Evolutionary conservation across 176 grass and related monocot genomes (phyloP).

Genomic region (Eleusine coracana): DNA sequence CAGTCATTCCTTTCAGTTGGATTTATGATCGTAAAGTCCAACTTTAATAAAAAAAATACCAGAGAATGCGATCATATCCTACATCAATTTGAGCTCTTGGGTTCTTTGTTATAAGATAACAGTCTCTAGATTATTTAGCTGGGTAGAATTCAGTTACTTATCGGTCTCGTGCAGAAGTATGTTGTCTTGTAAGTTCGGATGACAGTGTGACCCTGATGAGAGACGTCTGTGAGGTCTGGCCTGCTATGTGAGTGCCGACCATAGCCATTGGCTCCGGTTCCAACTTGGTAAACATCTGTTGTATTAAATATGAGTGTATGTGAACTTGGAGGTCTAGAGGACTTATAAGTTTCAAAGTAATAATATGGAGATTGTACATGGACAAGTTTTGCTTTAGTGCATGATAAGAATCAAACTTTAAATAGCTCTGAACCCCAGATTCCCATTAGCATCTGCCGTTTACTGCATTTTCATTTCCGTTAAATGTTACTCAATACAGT

Average conservation of each 20-base stretch:
- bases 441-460: not conserved
- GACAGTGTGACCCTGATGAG: constrained; percentile 30
- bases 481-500: not conserved
- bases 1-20: constrained; percentile 65
- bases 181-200: constrained; percentile 38
- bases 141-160: constrained; percentile 38
- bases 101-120: constrained; percentile 38
- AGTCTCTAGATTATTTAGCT: constrained; percentile 46
- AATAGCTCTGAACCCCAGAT: not conserved
- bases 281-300: constrained; percentile 32
- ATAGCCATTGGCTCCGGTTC: constrained; percentile 6
- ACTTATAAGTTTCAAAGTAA: constrained; percentile 46
- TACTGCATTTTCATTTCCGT: not conserved
- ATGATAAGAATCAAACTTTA: constrained; percentile 7
- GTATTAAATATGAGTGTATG: constrained; percentile 44
- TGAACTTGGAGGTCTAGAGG: constrained; percentile 28
- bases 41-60: constrained; percentile 44
- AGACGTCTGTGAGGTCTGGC: constrained; percentile 20
- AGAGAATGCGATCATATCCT: not conserved
- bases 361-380: constrained; percentile 46
- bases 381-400: constrained; percentile 4
- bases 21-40: constrained; percentile 59
- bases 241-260: constrained; percentile 10
- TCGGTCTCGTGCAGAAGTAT: constrained; percentile 17
- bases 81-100: not conserved